Conservation (phyloP, 2,329 filamentous ascomycete species). For the Xylaria sp. region DNA sequence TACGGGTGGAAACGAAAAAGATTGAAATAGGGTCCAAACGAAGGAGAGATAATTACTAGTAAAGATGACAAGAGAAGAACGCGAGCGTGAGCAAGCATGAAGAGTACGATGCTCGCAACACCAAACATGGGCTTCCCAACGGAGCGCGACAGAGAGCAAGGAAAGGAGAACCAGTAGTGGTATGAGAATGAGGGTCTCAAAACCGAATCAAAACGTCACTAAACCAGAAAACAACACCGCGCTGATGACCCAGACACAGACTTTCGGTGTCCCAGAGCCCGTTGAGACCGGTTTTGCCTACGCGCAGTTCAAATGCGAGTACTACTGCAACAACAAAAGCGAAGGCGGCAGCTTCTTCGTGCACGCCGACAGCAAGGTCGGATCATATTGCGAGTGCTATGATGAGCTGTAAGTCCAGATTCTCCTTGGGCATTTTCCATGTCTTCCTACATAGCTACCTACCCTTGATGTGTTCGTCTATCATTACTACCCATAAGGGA, state of each 20-base stretch:
- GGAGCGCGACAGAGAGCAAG: neutral
- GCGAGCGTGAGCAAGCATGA: too few species aligned
- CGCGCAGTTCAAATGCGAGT: slow-evolving; percentile 51
- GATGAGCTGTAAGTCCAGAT: slow-evolving; percentile 44
- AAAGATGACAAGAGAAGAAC: neutral
- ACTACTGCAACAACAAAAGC: slow-evolving; percentile 46
- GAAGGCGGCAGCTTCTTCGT: slow-evolving; percentile 48
- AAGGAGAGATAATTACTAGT: neutral
- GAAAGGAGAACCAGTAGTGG: neutral
- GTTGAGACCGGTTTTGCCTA: slow-evolving; percentile 49
- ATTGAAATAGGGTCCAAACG: neutral
- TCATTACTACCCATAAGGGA: too few species aligned
- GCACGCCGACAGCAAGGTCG: slow-evolving; percentile 29
- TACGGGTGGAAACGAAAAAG: neutral
- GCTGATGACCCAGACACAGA: slow-evolving; percentile 37
- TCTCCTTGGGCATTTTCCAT: neutral
- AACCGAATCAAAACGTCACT: neutral
- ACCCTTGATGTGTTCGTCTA: too few species aligned
- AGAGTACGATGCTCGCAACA: neutral
- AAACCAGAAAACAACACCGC: neutral
- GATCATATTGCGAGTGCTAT: slow-evolving; percentile 46
- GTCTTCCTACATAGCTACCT: neutral
- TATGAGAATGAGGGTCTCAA: neutral
- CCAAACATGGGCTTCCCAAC: neutral
- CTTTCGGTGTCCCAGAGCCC: slow-evolving; percentile 46